Conservation (phyloP, 2,329 filamentous ascomycete species). For the Cadophora malorum region DNA sequence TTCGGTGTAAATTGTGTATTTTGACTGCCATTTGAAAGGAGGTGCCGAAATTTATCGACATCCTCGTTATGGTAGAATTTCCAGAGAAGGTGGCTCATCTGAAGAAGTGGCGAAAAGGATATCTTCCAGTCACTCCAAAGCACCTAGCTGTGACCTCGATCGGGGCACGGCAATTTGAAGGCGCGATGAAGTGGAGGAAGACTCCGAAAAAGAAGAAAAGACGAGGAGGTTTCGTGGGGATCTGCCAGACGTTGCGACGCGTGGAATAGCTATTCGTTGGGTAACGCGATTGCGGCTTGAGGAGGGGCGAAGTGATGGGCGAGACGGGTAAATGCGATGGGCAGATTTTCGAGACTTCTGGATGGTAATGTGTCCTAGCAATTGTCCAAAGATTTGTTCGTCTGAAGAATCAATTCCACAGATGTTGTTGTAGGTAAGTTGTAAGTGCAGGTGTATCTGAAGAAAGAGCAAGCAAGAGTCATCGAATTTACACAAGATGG, state of each 20-base stretch:
- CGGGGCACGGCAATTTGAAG: conserved; percentile 93
- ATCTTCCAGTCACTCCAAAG: conserved; percentile 43
- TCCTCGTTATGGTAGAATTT: conserved; percentile 97
- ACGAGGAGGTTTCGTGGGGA: conserved; percentile 16
- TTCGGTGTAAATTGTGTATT: conserved; percentile 59
- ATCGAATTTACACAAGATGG: conserved; percentile 2
- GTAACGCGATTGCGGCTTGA: conserved; percentile 9
- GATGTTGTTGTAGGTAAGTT: conserved; percentile 12
- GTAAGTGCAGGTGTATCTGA: not conserved
- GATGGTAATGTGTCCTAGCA: not conserved
- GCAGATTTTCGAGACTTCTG: not conserved
- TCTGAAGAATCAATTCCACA: not conserved
- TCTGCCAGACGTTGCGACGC: conserved; percentile 28
- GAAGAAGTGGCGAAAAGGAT: conserved; percentile 49
- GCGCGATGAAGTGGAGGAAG: conserved; percentile 61
- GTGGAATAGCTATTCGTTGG: conserved; percentile 15
- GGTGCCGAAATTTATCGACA: conserved; percentile 90
- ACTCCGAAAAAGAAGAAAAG: conserved; percentile 41
- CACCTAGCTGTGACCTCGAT: conserved; percentile 89
- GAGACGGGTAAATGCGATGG: not conserved
- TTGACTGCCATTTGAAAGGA: conserved; percentile 75
- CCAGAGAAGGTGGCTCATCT: conserved; percentile 98
- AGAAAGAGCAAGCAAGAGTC: conserved; percentile 9
- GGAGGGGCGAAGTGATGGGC: not conserved
- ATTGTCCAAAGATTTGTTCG: not conserved